phyloP scores from a whole-genome alignment of 805 yeast genomes.

The Candida ponderosae region DNA sequence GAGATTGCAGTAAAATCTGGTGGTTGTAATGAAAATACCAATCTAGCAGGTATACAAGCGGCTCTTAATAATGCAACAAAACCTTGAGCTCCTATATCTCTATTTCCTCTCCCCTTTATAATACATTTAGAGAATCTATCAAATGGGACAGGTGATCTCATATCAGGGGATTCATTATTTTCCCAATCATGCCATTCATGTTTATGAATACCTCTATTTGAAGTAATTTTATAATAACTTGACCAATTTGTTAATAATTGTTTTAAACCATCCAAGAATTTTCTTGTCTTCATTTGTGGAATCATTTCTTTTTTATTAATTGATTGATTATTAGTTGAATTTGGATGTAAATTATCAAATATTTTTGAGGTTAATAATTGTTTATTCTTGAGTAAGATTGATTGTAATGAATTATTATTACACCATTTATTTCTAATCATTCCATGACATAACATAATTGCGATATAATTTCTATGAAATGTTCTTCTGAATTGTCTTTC shows the following conservation, averaged over 20 bases:
- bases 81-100: constrained; percentile 82
- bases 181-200: constrained; percentile 36
- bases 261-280: constrained; percentile 70
- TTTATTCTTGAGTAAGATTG: constrained; percentile 22
- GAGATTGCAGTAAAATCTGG: constrained; percentile 60
- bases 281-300: constrained; percentile 43
- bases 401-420: constrained; percentile 35
- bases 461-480: constrained; percentile 53
- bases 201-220: constrained; percentile 27
- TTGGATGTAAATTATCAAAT: constrained; percentile 39
- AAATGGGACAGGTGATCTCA: constrained; percentile 23
- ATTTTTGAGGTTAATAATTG: constrained; percentile 40
- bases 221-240: constrained; percentile 40
- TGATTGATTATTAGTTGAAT: constrained; percentile 26
- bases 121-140: constrained; percentile 37
- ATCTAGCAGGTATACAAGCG: constrained; percentile 60
- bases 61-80: constrained; percentile 72
- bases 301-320: constrained; percentile 21
- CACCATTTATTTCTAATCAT: constrained; percentile 70
- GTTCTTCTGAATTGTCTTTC: constrained; percentile 45
- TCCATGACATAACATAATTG: constrained; percentile 60
- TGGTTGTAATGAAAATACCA: constrained; percentile 82
- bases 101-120: constrained; percentile 48
- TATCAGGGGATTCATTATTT: constrained; percentile 10
- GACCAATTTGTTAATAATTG: constrained; percentile 60